Base-by-base conservation (phyloP, 1,284 basidiomycete genomes). In the Porodaedalea pini region DNA sequence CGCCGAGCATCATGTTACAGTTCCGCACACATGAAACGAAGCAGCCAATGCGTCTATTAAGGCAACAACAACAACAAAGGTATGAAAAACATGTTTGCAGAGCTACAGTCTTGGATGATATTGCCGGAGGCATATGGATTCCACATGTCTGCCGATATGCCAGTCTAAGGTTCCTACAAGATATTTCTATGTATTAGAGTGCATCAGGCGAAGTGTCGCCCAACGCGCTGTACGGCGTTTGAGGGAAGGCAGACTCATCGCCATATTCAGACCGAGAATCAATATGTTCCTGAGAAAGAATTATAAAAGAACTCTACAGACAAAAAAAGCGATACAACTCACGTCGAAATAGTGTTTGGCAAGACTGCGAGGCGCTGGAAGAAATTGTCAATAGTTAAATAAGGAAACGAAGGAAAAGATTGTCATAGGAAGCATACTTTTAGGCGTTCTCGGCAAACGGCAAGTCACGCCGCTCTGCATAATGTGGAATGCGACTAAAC, bases 261-360 rank as follows among this genome's bases (percentile, higher is more conserved):
- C 84, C 88, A 53, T 80, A 81, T 65, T 87, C 88, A 1, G 87
- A 90, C 4, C 76, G 77, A 10, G 80, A 75, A 59, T 88, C 86
- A 49, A 90, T 81, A 13, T 81, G 82, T 74, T 90, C 88, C 88
- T 90, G 62, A n/a, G 52, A 36, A 37, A 21, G 54, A 56, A 13
- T 19, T 39, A 32, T 54, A 50, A 21, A 54, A 40, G 8, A n/a
- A 31, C 1, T 17, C 34, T n/a, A 21, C 29, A 44, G 11, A 27
- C 17, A 25, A n/a, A 47, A 25, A 49, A 48, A 40, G 36, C 7
- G 2, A 11, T 54, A 31, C 43, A 23, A 74, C 85, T 62, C 58
- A 88, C 93, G 70, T 94, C 92, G 72, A 99, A 98, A 79, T 96
- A 99, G 70, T 97, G 94, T 63, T 87, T 81, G 29, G 92, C 90